Conservation (phyloP, 495 filamentous ascomycete genomes). For the Collariella sp. region DNA sequence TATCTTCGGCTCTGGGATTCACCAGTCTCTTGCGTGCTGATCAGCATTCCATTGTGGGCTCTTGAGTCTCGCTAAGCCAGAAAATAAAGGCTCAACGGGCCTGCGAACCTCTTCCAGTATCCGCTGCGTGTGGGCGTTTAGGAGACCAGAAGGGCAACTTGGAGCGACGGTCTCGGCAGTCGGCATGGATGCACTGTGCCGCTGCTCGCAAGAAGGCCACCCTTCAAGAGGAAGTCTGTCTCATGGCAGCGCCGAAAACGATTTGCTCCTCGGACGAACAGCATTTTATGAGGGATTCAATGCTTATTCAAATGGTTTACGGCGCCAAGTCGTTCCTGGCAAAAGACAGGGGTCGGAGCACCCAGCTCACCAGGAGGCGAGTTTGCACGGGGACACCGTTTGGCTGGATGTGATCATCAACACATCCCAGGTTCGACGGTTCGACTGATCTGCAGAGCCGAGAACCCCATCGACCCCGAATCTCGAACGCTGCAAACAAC, state of each 20-base stretch:
- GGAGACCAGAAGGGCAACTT: neutral
- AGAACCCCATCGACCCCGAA: slow-evolving; percentile 17
- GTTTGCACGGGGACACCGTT: slow-evolving; percentile 12
- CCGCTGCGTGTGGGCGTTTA: neutral
- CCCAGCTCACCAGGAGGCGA: neutral
- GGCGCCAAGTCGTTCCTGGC: slow-evolving; percentile 11
- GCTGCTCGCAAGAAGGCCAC: neutral
- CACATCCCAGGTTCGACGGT: slow-evolving; percentile 16
- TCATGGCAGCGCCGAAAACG: neutral
- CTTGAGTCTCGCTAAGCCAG: neutral
- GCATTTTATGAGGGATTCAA: neutral
- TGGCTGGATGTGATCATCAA: neutral
- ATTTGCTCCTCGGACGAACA: neutral
- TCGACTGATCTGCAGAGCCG: slow-evolving; percentile 18
- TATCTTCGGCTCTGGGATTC: slow-evolving; percentile 4
- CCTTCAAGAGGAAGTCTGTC: neutral
- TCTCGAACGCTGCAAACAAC: too few relatives aligned
- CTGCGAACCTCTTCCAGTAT: neutral
- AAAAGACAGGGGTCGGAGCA: slow-evolving; percentile 17
- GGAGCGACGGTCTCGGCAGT: too few relatives aligned
- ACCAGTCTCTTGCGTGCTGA: slow-evolving; percentile 15
- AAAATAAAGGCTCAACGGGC: neutral
- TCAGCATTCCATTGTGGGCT: slow-evolving; percentile 7
- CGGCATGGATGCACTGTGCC: too few relatives aligned
- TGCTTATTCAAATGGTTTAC: neutral